Evolutionary conservation across 2,329 filamentous ascomycete species (phyloP).

Genomic region (Passalora sequoiae): DNA sequence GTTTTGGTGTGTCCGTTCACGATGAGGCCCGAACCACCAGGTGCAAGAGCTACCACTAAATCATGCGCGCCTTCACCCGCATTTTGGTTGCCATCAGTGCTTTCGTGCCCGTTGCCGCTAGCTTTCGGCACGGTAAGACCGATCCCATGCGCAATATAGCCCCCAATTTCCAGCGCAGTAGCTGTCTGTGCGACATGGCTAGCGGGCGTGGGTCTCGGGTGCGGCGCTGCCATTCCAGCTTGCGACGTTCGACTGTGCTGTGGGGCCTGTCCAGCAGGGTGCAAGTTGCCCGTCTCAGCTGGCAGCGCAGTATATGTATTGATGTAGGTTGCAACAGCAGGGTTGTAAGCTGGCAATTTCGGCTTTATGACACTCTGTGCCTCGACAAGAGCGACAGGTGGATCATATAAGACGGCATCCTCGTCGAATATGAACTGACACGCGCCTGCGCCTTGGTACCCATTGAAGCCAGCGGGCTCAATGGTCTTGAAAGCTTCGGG

Average conservation of each 20-base stretch:
- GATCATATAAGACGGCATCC: constrained; percentile 22
- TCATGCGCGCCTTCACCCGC: neutral
- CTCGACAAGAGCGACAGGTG: constrained; percentile 17
- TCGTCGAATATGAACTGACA: constrained; percentile 12
- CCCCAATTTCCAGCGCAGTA: constrained; percentile 3
- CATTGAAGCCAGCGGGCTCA: constrained; percentile 6
- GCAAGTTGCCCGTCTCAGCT: neutral
- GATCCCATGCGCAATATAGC: constrained; percentile 6
- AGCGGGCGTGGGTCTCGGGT: neutral
- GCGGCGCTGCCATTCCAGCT: neutral
- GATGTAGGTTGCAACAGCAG: constrained; percentile 3
- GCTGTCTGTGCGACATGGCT: neutral
- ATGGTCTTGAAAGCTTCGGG: constrained; percentile 19
- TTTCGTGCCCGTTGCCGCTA: neutral
- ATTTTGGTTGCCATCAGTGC: neutral
- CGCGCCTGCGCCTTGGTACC: neutral
- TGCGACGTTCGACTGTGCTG: constrained; percentile 1
- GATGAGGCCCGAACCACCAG: constrained; percentile 2
- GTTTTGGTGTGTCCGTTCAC: constrained; percentile 4
- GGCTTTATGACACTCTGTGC: constrained; percentile 2
- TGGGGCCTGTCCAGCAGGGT: neutral
- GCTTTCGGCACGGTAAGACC: constrained; percentile 6
- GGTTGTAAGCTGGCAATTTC: constrained; percentile 6
- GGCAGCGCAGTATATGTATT: constrained; percentile 1
- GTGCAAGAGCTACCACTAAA: constrained; percentile 1